Percentiles rank a stretch among this genome's conserved stretches.
Evolutionary conservation across 2,329 filamentous ascomycete species (phyloP).

Genomic region (Fusarium sororula): DNA sequence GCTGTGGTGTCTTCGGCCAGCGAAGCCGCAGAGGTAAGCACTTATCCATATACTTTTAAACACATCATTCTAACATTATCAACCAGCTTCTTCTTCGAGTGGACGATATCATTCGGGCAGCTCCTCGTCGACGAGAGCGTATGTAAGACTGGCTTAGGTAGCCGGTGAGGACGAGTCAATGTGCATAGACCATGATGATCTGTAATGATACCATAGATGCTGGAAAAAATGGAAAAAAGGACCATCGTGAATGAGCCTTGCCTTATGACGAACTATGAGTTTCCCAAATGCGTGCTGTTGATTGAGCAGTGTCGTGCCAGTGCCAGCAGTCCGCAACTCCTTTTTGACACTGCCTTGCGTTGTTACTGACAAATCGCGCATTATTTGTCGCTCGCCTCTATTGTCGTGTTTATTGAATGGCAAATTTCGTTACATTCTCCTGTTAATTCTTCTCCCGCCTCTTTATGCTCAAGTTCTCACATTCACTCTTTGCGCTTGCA

Average conservation of each 20-base stretch:
- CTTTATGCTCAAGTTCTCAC: background rate
- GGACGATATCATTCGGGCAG: slow-evolving; percentile 96
- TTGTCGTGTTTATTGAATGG: background rate
- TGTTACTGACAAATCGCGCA: background rate
- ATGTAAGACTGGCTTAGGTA: slow-evolving; percentile 45
- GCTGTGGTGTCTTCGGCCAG: slow-evolving; percentile 97
- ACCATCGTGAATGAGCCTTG: slow-evolving; percentile 39
- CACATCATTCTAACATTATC: slow-evolving; percentile 30
- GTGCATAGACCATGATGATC: slow-evolving; percentile 47
- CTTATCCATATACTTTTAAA: too few species aligned
- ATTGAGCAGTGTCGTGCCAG: slow-evolving; percentile 13
- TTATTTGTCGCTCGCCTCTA: background rate
- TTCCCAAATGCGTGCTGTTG: background rate
- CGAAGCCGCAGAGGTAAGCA: slow-evolving; percentile 90
- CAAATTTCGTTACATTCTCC: background rate
- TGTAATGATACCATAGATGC: slow-evolving; percentile 53
- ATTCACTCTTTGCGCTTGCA: background rate
- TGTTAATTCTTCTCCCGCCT: background rate
- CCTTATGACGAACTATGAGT: slow-evolving; percentile 22
- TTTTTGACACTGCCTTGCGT: background rate
- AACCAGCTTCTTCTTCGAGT: slow-evolving; percentile 86
- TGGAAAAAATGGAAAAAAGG: slow-evolving; percentile 42
- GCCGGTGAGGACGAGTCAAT: slow-evolving; percentile 36
- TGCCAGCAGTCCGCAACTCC: slow-evolving; percentile 1
- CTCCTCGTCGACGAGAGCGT: slow-evolving; percentile 69